These are phyloP conservation scores for Solanum clarkiae DNA, from an alignment of 257 asterid species.

Conservation along the genomic window DNA sequence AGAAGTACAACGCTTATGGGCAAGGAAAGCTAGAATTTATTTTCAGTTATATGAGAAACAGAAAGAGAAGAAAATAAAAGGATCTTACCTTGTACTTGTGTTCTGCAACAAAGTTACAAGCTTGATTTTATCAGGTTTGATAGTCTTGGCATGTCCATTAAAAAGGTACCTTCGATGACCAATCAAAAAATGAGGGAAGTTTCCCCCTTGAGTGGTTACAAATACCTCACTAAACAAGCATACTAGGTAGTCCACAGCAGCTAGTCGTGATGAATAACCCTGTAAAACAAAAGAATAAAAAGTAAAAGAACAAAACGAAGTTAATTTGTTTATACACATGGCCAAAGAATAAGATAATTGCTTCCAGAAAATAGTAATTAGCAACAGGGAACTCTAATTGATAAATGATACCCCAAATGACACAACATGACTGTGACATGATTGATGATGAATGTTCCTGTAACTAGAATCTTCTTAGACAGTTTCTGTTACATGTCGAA, in stretches of 20 bases:
- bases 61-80: not conserved
- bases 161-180: conserved; percentile 74
- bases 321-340: not conserved
- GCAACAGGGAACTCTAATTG: not conserved
- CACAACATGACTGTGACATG: not conserved
- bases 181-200: conserved; percentile 85
- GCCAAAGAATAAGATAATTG: not conserved
- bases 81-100: conserved; percentile 51
- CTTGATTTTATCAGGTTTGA: conserved; percentile 73
- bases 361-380: not conserved
- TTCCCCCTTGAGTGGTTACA: conserved; percentile 93
- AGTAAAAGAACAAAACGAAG: not conserved
- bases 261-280: conserved; percentile 74
- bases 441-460: not conserved
- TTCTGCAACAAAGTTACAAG: conserved; percentile 57
- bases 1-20: not conserved
- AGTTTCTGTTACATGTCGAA: not conserved
- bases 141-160: conserved; percentile 81
- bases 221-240: conserved; percentile 82
- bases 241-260: conserved; percentile 78
- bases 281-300: conserved; percentile 6
- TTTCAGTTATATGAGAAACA: not conserved
- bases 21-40: not conserved
- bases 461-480: not conserved
- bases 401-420: not conserved